These are phyloP conservation scores for Polysphondylium violaceum DNA, from an alignment of 78 protist genomes.

Conservation along the genomic window DNA sequence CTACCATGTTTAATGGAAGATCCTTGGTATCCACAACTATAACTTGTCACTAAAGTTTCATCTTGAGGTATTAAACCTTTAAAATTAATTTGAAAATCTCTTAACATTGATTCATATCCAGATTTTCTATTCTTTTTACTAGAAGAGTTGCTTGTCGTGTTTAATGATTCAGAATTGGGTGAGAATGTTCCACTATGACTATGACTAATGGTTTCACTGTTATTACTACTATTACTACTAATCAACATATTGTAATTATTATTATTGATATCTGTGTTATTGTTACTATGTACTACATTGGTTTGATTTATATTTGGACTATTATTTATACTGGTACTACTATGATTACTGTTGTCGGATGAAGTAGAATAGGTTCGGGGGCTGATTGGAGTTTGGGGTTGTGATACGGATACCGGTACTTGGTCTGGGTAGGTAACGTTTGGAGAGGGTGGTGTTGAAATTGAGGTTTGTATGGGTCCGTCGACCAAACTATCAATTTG, in stretches of 20 bases:
- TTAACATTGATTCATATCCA: background rate
- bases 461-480: background rate
- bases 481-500: background rate
- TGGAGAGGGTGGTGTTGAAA: background rate
- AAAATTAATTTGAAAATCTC: conserved; percentile 24
- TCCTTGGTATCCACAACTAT: conserved; percentile 67
- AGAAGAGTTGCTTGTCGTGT: no score
- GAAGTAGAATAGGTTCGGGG: no score
- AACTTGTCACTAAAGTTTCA: conserved; percentile 7
- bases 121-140: conserved; percentile 5
- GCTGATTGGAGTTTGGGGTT: background rate
- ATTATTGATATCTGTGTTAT: background rate
- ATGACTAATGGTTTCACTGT: background rate
- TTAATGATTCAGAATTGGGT: no score
- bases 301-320: background rate
- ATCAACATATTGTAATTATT: background rate
- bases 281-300: background rate
- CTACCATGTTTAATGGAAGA: conserved; percentile 35
- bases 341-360: background rate
- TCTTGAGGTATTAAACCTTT: conserved; percentile 3
- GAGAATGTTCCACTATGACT: no score
- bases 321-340: no score
- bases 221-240: no score
- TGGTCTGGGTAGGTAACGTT: background rate
- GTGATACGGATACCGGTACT: background rate